Evolutionary conservation across 2,329 filamentous ascomycete genomes (phyloP).

Genomic region (Fusarium brevicatenulatum): DNA sequence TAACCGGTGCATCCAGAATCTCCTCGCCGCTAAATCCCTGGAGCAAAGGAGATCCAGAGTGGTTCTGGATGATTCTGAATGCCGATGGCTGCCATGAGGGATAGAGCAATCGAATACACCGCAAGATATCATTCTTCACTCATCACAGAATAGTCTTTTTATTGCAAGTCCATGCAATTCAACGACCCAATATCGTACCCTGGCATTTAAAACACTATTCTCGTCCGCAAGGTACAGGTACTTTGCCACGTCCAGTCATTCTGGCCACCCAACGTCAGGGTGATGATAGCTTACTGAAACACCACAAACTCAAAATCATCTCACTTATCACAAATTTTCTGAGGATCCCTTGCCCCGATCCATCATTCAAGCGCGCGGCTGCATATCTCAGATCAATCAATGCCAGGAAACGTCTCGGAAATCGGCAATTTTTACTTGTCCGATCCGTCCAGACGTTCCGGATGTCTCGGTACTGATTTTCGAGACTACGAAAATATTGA

Average conservation of each 20-base stretch:
- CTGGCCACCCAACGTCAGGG: not conserved
- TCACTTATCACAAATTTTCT: not conserved
- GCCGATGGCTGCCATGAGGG: not conserved
- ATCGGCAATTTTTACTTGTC: slow-evolving; percentile 16
- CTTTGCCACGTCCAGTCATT: not conserved
- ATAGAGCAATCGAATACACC: not conserved
- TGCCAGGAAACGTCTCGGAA: slow-evolving; percentile 17
- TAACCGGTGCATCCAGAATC: not conserved
- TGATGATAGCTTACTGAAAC: not conserved
- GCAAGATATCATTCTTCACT: not conserved
- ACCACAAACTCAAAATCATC: not conserved
- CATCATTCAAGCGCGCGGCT: slow-evolving; percentile 29
- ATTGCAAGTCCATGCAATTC: not conserved
- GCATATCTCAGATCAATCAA: slow-evolving; percentile 18
- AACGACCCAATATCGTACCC: not conserved
- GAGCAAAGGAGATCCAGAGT: not conserved
- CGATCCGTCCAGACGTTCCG: slow-evolving; percentile 2
- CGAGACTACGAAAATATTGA: not conserved
- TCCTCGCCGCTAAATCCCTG: not conserved
- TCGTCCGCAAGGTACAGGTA: not conserved
- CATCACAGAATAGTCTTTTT: not conserved
- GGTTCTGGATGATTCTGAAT: not conserved
- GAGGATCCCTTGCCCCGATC: not conserved
- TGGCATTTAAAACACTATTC: not conserved
- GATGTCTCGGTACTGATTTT: slow-evolving; percentile 16